Base-by-base conservation (phyloP, 1,284 basidiomycete species). In the Ganoderma sinense region DNA sequence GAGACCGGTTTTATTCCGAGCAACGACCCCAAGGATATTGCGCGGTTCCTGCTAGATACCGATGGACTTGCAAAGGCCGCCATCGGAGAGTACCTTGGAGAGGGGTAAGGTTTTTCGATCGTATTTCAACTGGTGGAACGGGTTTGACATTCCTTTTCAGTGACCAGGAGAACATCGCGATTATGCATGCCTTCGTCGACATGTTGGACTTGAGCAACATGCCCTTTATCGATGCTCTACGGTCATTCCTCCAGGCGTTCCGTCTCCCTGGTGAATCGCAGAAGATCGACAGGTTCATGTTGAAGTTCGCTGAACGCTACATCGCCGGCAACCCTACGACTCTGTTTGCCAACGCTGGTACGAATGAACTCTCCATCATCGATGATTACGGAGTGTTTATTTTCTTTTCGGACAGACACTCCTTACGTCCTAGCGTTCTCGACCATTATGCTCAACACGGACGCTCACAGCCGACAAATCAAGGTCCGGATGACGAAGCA, bases 201-300 rank as follows among this genome's bases (percentile, higher is more conserved):
- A 83, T 91, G 78, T 87, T 98, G 78, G 94, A 98, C 75, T 95
- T 99, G 80, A 89, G 88, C 61, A 89, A 91, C 70, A 82, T 92
- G 73, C 83, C 86, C 18, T 99, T 99, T 79, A 92, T 97, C 55
- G 94, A 97, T 76, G 96, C 97, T 0, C 83, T 99, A 60, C 89
- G 97, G 56, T 80, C 89, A 67, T 98, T 97, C 82, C 83, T 98
- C 43, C 97, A 98, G 80, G 89, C 96, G 0, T 98, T 98, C 88
- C 92, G 97, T 68, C 87, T 99, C 31, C 97, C 97, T 3, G 97
- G 97, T 62, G 97, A 99, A 82, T 85, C 96, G 0, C 97, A 99
- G 81, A 98, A 98, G 84, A 98, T 99, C 75, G 97, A 99, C 86
- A 91, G 97, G n/a, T 98, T 91, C 83, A 97, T 99, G 95, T 89